A percentile compares a stretch with the other conserved stretches of the same genome.
Conservation (phyloP, 148 eudicot species). For the Nepenthes gracilis region DNA sequence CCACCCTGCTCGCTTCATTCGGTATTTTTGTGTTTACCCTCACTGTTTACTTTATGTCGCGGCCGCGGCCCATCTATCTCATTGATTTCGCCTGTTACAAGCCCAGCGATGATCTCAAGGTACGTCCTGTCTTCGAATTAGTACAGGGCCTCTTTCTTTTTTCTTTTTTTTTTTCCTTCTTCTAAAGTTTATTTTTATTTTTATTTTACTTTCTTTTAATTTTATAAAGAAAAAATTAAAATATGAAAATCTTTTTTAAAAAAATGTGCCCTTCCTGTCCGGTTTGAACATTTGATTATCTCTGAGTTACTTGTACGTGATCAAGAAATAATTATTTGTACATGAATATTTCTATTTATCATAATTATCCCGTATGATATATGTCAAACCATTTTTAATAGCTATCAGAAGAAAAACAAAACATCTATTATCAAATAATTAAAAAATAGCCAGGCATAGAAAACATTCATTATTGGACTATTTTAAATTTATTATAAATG, state of each 20-base stretch:
- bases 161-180: not conserved
- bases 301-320: not conserved
- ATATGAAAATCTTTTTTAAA: too few relatives aligned
- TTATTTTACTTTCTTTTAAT: not conserved
- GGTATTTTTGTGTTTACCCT: slow-evolving; percentile 64
- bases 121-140: slow-evolving; percentile 4
- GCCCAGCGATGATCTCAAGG: slow-evolving; percentile 81
- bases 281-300: not conserved
- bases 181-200: not conserved
- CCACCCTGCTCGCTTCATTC: slow-evolving; percentile 56
- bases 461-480: too few relatives aligned
- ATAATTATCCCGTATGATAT: too few relatives aligned
- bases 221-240: not conserved
- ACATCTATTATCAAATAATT: too few relatives aligned
- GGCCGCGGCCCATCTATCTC: slow-evolving; percentile 63
- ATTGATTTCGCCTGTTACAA: slow-evolving; percentile 82
- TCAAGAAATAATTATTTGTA: too few relatives aligned
- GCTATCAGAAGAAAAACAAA: too few relatives aligned
- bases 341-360: too few relatives aligned
- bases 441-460: too few relatives aligned
- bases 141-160: not conserved
- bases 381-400: too few relatives aligned
- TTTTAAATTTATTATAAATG: too few relatives aligned
- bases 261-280: not conserved
- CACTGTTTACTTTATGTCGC: slow-evolving; percentile 59